Percentiles rank a stretch among this genome's conserved stretches.
Evolutionary conservation across 176 grass and related monocot genomes (phyloP).

Genomic region (Lolium rigidum): DNA sequence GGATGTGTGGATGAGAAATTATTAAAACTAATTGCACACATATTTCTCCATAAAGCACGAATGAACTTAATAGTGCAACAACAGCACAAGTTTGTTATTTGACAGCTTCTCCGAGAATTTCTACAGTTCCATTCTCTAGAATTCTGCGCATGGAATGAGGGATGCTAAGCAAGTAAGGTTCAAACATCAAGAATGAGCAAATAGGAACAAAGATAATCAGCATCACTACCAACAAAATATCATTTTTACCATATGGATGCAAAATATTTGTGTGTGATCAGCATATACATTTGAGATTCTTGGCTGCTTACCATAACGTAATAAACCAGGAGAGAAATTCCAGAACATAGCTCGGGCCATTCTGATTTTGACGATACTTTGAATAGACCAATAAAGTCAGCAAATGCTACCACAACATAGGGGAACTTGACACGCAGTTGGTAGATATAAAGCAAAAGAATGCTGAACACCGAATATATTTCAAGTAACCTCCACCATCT

Average conservation of each 20-base stretch:
- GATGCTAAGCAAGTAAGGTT: slow-evolving; percentile 31
- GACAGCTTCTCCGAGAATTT: slow-evolving; percentile 26
- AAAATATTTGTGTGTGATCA: slow-evolving; percentile 5
- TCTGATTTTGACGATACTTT: slow-evolving; percentile 82
- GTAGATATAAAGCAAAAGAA: slow-evolving; percentile 95
- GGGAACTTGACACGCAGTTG: slow-evolving; percentile 84
- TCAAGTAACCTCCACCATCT: slow-evolving; percentile 93
- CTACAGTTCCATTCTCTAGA: slow-evolving; percentile 2
- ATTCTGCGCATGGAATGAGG: not conserved
- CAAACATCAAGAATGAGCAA: slow-evolving; percentile 20
- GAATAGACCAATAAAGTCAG: slow-evolving; percentile 92
- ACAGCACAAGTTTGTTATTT: not conserved
- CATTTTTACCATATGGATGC: slow-evolving; percentile 9
- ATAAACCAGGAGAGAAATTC: slow-evolving; percentile 78
- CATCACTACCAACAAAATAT: slow-evolving; percentile 21
- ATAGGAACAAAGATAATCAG: not conserved
- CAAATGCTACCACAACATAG: slow-evolving; percentile 62
- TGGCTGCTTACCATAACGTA: slow-evolving; percentile 91
- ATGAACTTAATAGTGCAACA: slow-evolving; percentile 21
- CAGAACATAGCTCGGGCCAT: slow-evolving; percentile 86
- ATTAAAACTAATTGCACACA: slow-evolving; percentile 16
- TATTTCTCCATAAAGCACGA: slow-evolving; percentile 17
- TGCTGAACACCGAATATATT: slow-evolving; percentile 85
- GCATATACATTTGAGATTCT: slow-evolving; percentile 33
- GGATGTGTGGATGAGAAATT: not conserved